Evolutionary conservation across 352 stramenopile species (phyloP).

Genomic region (Plasmopara viticola): DNA sequence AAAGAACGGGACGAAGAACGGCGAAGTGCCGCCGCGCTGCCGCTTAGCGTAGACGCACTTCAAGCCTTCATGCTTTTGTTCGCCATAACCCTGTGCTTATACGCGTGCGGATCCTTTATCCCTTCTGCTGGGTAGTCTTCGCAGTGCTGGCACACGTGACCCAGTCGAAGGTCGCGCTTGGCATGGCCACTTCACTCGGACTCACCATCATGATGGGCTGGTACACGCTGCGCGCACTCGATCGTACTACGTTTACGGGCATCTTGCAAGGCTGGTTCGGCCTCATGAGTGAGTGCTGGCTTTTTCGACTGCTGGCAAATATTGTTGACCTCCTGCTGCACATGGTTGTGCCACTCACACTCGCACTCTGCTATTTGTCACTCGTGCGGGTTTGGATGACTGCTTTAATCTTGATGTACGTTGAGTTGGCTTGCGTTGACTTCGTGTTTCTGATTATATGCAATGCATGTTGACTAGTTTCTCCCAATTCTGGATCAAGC

Average conservation of each 20-base stretch:
- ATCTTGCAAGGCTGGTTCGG: slow-evolving; percentile 48
- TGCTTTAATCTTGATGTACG: slow-evolving; percentile 32
- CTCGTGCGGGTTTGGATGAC: slow-evolving; percentile 47
- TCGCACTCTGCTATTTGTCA: slow-evolving; percentile 38
- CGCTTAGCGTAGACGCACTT: slow-evolving; percentile 15
- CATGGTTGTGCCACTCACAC: slow-evolving; percentile 33
- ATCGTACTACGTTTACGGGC: slow-evolving; percentile 37
- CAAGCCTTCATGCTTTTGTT: slow-evolving; percentile 34
- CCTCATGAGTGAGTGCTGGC: slow-evolving; percentile 30
- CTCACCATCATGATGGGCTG: slow-evolving; percentile 54
- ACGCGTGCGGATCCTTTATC: slow-evolving; percentile 38
- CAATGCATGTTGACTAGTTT: slow-evolving; percentile 21
- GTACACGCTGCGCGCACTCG: slow-evolving; percentile 40
- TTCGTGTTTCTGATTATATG: slow-evolving; percentile 4
- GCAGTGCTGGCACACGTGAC: slow-evolving; percentile 28
- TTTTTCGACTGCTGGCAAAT: slow-evolving; percentile 30
- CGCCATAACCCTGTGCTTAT: slow-evolving; percentile 28
- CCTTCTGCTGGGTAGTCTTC: slow-evolving; percentile 38
- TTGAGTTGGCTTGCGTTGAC: slow-evolving; percentile 1
- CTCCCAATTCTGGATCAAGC: slow-evolving; percentile 37
- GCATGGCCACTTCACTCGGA: slow-evolving; percentile 35
- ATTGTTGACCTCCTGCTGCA: slow-evolving; percentile 37
- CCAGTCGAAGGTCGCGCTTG: slow-evolving; percentile 30
- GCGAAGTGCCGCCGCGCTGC: neutral
- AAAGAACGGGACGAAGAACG: slow-evolving; percentile 24